phyloP scores from a whole-genome alignment of 768 basidiomycete species.

The Lactifluus subvellereus region DNA sequence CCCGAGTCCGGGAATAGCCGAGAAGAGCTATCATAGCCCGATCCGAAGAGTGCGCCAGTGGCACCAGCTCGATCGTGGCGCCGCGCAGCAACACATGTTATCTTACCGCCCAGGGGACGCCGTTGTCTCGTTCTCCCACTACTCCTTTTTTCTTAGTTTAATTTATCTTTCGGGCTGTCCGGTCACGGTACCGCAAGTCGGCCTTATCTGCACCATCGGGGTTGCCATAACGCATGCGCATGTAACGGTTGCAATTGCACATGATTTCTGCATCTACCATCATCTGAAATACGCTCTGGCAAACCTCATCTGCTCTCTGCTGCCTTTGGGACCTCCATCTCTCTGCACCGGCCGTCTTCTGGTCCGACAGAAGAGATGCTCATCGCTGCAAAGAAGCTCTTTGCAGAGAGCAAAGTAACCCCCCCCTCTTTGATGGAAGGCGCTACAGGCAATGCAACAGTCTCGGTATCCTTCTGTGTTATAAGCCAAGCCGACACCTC shows the following conservation, averaged over 20 bases:
- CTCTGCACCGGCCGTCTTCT: too few species aligned
- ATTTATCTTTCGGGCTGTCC: background rate
- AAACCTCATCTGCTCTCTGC: background rate
- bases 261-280: too few species aligned
- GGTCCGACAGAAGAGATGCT: slow-evolving; percentile 29
- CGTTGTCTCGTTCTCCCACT: background rate
- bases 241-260: background rate
- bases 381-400: slow-evolving; percentile 37
- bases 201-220: background rate
- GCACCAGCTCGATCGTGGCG: background rate
- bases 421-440: background rate
- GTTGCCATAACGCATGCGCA: background rate
- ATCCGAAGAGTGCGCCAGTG: too few species aligned
- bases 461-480: slow-evolving; percentile 44
- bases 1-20: background rate
- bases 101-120: background rate
- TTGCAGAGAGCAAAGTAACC: too few species aligned
- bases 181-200: background rate
- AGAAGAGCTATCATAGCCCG: too few species aligned
- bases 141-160: background rate
- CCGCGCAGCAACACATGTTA: background rate
- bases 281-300: too few species aligned
- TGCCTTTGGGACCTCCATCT: background rate
- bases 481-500: slow-evolving; percentile 39
- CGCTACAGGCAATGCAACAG: too few species aligned